Base-by-base conservation (phyloP, 1,139 yeast species). In the Suhomyces ambrosiae region DNA sequence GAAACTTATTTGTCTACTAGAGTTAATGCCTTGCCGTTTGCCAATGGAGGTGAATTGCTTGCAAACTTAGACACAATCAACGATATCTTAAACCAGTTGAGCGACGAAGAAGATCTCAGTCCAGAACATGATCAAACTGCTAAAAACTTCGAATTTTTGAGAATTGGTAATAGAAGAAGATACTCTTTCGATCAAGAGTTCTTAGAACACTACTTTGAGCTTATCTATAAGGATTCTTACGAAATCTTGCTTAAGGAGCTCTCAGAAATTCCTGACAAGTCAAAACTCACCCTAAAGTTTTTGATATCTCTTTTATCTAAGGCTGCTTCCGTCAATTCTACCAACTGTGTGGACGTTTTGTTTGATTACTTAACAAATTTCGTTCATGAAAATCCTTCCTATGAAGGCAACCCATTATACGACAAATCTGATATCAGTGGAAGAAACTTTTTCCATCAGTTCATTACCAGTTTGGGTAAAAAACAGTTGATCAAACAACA, bases 391-490 rank as follows among this genome's bases (percentile, higher is more conserved):
- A 23, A 33, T 10, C 35, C 40, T 2, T 13, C 22, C 21, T 33
- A 51, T 27, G 48, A 49, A 16, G 65, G 72, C n/a, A 42, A 45
- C 25, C 42, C 53, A 5, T 56, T 70, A 32, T 60, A 47, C 35
- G 96, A 88, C 52, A 71, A 80, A 1, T 65, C 79, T 6, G 96
- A 89, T 54, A 80, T 90, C 33, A 82, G 86, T 42, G 87, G 88
- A 16, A 73, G 97, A 47, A 89, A 86, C 55, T 83, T 89, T 50
- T 77, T 90, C 52, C 97, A 90, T 58, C 87, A 87, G 48, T 82
- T 82, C 51, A 79, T 89, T 22, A 82, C 89, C 38, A 77, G 82
- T 19, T 71, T 85, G 40, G 96, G 96, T 2, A 80, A 90, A 48
- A 57, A 60, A 28, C 67, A 63, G 35, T 49, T 58, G 33, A 44